Percentiles rank a stretch among this genome's conserved stretches.
Evolutionary conservation across 768 basidiomycete genomes (phyloP).

Genomic region (Suillus alpinus): DNA sequence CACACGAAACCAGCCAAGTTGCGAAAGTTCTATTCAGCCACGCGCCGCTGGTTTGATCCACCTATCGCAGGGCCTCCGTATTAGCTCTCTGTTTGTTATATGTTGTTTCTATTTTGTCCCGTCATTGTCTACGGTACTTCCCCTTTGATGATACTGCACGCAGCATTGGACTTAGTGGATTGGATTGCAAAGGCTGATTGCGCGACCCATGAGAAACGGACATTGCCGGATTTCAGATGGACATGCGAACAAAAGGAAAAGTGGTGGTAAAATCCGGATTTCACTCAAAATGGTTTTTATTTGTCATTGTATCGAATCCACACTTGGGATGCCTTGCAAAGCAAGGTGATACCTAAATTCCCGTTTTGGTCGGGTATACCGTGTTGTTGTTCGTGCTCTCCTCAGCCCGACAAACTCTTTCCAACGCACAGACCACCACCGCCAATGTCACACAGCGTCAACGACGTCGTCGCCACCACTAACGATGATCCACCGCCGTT

Average conservation of each 20-base stretch:
- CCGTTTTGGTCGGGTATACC: conserved; percentile 12
- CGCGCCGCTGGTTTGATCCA: background rate
- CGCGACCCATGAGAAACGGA: background rate
- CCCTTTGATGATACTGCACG: background rate
- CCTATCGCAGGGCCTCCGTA: background rate
- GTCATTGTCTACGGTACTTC: background rate
- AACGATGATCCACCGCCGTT: conserved; percentile 23
- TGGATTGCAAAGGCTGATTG: background rate
- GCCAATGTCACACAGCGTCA: conserved; percentile 26
- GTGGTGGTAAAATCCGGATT: background rate
- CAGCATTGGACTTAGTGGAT: background rate
- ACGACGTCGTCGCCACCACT: conserved; percentile 12
- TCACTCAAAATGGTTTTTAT: too few relatives aligned
- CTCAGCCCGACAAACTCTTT: conserved; percentile 20
- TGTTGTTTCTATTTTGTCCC: background rate
- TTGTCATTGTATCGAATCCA: background rate
- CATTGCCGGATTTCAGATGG: background rate
- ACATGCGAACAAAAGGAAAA: background rate
- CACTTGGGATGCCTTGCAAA: background rate
- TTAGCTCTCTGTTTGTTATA: background rate
- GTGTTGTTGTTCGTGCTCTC: conserved; percentile 30
- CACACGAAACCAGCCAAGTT: background rate
- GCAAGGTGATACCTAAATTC: background rate
- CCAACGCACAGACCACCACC: conserved; percentile 30
- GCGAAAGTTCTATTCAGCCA: background rate